Percentiles rank a stretch among this genome's conserved stretches.
Conservation (phyloP, 2,329 filamentous ascomycete genomes). For the Alternaria angustiovoidea region DNA sequence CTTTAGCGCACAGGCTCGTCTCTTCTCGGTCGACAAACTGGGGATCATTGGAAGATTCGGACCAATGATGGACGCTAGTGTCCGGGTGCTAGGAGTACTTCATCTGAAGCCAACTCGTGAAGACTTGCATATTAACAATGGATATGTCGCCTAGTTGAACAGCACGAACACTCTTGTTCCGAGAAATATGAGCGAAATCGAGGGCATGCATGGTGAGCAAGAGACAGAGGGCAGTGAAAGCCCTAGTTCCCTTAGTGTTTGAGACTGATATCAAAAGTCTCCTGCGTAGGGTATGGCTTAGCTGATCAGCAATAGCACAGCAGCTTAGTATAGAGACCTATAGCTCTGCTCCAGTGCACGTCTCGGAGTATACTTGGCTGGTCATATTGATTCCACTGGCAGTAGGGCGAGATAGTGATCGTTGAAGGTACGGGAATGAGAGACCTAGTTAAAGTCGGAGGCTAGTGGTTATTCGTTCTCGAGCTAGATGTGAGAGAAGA, state of each 20-base stretch:
- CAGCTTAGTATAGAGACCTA: no score
- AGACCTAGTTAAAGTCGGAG: no score
- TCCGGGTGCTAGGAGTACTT: background rate
- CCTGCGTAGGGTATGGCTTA: no score
- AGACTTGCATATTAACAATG: background rate
- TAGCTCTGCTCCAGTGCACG: background rate
- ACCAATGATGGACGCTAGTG: background rate
- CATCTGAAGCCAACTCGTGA: background rate
- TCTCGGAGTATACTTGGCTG: background rate
- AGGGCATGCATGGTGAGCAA: background rate
- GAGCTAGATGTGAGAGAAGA: background rate
- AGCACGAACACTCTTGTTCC: background rate
- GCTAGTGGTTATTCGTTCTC: background rate
- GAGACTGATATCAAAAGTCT: no score
- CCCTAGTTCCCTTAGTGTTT: background rate
- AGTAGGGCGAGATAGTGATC: background rate
- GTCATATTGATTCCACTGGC: background rate
- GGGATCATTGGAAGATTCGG: background rate
- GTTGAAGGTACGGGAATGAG: background rate
- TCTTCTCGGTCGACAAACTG: background rate
- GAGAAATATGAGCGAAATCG: background rate
- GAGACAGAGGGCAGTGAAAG: background rate
- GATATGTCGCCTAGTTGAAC: background rate
- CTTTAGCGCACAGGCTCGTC: background rate
- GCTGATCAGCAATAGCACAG: no score